Evolutionary conservation across 2,329 filamentous ascomycete genomes (phyloP).

Genomic region (Neopestalotiopsis rosae): DNA sequence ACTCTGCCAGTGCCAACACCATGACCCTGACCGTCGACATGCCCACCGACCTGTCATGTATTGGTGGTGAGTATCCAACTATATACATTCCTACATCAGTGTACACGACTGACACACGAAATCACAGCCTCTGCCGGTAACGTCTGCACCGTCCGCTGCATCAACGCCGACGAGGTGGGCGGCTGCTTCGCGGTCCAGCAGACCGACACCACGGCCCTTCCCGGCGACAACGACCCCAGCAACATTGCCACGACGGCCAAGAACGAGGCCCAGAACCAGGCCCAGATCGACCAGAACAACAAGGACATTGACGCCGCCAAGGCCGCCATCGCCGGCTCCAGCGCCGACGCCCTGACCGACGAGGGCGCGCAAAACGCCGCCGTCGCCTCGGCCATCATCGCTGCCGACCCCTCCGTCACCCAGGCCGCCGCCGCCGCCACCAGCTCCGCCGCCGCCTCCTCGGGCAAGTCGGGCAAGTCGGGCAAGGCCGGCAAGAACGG

Average conservation of each 20-base stretch:
- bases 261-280: slow-evolving; percentile 40
- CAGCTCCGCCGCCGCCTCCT: background rate
- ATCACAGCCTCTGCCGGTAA: slow-evolving; percentile 45
- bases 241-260: slow-evolving; percentile 42
- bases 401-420: slow-evolving; percentile 14
- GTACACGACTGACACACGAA: background rate
- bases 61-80: slow-evolving; percentile 34
- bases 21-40: slow-evolving; percentile 40
- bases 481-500: background rate
- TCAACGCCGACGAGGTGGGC: slow-evolving; percentile 40
- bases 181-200: slow-evolving; percentile 49
- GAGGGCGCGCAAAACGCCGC: slow-evolving; percentile 13
- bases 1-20: slow-evolving; percentile 18
- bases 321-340: slow-evolving; percentile 42
- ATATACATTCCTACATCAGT: background rate
- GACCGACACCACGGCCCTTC: slow-evolving; percentile 38
- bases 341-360: slow-evolving; percentile 25
- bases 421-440: background rate
- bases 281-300: slow-evolving; percentile 47
- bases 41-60: slow-evolving; percentile 39
- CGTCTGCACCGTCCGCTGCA: slow-evolving; percentile 46
- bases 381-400: slow-evolving; percentile 19
- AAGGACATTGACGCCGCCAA: slow-evolving; percentile 45
- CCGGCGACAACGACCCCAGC: slow-evolving; percentile 32
- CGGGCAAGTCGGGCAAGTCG: background rate